Evolutionary conservation across 192 early-diverging fungal species (phyloP).

Genomic region (Umbelopsis isabellina): DNA sequence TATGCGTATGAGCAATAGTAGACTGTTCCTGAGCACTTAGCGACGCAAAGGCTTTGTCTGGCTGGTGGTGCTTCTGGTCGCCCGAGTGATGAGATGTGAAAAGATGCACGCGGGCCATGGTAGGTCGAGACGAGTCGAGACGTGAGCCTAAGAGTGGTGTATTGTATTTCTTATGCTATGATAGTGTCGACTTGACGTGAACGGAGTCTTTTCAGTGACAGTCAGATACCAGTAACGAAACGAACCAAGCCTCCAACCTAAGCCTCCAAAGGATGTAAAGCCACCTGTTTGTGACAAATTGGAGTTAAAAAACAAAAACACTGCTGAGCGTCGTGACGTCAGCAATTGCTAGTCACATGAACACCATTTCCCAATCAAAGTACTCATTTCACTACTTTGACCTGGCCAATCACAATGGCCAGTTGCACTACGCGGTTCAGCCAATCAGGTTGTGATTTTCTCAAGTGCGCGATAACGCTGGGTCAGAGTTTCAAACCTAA

Average conservation of each 20-base stretch:
- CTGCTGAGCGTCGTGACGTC: background rate
- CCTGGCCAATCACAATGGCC: too few relatives aligned
- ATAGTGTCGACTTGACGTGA: constrained; percentile 3
- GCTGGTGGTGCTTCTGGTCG: constrained; percentile 1
- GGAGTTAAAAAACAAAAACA: constrained; percentile 10
- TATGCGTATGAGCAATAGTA: constrained; percentile 14
- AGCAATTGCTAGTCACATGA: background rate
- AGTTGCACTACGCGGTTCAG: too few relatives aligned
- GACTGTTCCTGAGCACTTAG: constrained; percentile 13
- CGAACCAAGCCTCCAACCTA: constrained; percentile 24
- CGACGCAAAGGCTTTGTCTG: constrained; percentile 12
- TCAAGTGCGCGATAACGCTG: too few relatives aligned
- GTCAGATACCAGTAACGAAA: constrained; percentile 12
- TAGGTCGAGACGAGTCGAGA: background rate
- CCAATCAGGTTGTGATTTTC: too few relatives aligned
- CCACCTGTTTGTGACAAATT: background rate
- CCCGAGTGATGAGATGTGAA: constrained; percentile 26
- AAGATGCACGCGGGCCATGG: constrained; percentile 35
- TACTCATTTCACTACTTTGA: too few relatives aligned
- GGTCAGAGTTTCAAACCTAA: too few relatives aligned
- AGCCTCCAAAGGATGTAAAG: constrained; percentile 23
- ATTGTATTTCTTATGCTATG: constrained; percentile 7
- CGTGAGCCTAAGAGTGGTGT: background rate
- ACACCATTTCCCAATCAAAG: too few relatives aligned
- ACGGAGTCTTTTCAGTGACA: constrained; percentile 14